These are phyloP conservation scores for Hibiscus trionum DNA, from an alignment of 345 rosid species.

Conservation along the genomic window DNA sequence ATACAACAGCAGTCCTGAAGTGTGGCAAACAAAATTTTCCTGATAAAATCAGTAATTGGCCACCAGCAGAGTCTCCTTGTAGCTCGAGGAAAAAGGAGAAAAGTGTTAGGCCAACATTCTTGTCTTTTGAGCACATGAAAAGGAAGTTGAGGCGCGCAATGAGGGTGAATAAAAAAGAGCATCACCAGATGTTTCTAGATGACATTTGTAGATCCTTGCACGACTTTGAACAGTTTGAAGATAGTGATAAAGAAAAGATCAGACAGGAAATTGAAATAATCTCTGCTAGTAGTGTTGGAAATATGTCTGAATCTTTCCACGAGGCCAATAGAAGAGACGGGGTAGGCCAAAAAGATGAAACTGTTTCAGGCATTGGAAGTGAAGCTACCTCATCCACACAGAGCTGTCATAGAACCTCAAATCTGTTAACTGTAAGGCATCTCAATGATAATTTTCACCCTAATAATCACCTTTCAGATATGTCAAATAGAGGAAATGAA, in stretches of 20 bases:
- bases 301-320: constrained; percentile 9
- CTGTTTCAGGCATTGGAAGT: constrained; percentile 9
- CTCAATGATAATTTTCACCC: constrained; percentile 22
- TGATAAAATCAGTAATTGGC: constrained; percentile 5
- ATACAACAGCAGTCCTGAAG: constrained; percentile 45
- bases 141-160: constrained; percentile 54
- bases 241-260: constrained; percentile 21
- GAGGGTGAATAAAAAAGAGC: constrained; percentile 31
- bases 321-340: constrained; percentile 15
- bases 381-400: constrained; percentile 22
- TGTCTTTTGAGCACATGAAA: constrained; percentile 45
- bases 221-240: constrained; percentile 8
- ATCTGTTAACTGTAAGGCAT: constrained; percentile 20
- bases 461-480: constrained; percentile 21
- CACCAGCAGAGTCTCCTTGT: constrained; percentile 17
- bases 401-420: constrained; percentile 24
- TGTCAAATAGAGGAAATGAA: constrained; percentile 25
- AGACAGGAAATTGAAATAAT: constrained; percentile 13
- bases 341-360: constrained; percentile 6
- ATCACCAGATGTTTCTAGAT: constrained; percentile 11
- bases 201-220: constrained; percentile 1
- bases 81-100: constrained; percentile 19
- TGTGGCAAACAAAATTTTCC: constrained; percentile 31
- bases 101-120: constrained; percentile 27
- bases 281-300: constrained; percentile 12